A percentile compares a stretch with the other conserved stretches of the same genome.
These are phyloP conservation scores for Tetracentron sinense DNA, from an alignment of 164 flowering plant species.

Conservation along the genomic window DNA sequence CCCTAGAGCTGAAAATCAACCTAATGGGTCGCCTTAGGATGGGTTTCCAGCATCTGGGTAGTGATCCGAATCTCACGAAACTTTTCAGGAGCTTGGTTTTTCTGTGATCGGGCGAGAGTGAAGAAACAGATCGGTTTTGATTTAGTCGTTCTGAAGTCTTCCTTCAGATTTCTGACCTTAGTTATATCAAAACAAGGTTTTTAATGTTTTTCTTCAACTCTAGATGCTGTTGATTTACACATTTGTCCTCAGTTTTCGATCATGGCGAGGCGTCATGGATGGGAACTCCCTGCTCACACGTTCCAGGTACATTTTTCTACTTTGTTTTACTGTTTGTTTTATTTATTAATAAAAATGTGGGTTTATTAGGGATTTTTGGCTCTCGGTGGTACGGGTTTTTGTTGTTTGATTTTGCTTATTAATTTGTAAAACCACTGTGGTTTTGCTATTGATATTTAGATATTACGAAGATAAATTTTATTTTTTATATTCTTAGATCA, in stretches of 20 bases:
- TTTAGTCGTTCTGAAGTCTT: not conserved
- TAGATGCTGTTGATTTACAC: slow-evolving; percentile 17
- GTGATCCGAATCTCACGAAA: slow-evolving; percentile 8
- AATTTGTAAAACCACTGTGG: not conserved
- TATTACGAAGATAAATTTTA: too few relatives aligned
- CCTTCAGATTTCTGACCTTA: slow-evolving; percentile 11
- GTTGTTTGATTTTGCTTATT: not conserved
- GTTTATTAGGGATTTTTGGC: not conserved
- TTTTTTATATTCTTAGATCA: too few relatives aligned
- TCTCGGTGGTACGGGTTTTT: not conserved
- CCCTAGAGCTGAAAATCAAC: slow-evolving; percentile 9
- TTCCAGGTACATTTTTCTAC: slow-evolving; percentile 59
- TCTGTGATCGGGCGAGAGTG: not conserved
- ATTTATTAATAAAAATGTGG: not conserved
- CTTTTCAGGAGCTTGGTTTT: slow-evolving; percentile 2
- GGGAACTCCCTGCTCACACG: slow-evolving; percentile 94
- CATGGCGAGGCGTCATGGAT: slow-evolving; percentile 45
- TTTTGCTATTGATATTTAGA: not conserved
- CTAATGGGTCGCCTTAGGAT: not conserved
- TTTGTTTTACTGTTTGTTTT: not conserved
- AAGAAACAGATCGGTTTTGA: slow-evolving; percentile 4
- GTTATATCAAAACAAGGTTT: not conserved
- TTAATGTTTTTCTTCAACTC: slow-evolving; percentile 1
- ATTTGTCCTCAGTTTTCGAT: slow-evolving; percentile 12
- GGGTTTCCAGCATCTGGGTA: not conserved